Evolutionary conservation across 768 basidiomycete species (phyloP).

Genomic region (Termitomyces sp.): DNA sequence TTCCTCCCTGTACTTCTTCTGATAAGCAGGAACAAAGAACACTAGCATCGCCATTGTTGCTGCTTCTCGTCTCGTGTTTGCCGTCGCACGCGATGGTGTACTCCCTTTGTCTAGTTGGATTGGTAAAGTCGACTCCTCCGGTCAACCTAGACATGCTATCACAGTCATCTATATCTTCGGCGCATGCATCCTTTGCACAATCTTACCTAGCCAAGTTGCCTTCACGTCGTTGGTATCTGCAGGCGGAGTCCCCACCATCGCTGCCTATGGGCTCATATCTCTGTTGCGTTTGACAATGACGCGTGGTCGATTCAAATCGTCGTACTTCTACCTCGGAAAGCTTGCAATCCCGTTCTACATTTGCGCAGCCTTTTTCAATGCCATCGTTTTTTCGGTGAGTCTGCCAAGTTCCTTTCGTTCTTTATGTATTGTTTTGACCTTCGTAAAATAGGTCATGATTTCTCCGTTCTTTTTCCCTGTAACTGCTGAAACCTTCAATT

Average conservation of each 20-base stretch:
- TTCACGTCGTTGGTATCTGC: constrained; percentile 90
- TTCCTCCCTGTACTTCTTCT: background rate
- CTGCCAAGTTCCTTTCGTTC: background rate
- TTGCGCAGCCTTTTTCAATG: constrained; percentile 66
- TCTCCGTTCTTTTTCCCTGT: constrained; percentile 90
- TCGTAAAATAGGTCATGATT: constrained; percentile 54
- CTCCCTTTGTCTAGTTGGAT: constrained; percentile 84
- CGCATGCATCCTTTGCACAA: constrained; percentile 73
- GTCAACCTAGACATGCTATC: constrained; percentile 81
- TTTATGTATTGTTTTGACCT: constrained; percentile 1
- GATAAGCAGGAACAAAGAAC: constrained; percentile 40
- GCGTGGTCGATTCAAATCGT: constrained; percentile 64
- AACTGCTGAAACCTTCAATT: constrained; percentile 73
- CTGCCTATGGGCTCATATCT: constrained; percentile 81
- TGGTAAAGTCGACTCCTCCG: constrained; percentile 58
- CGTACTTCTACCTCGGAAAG: constrained; percentile 67
- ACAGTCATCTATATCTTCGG: constrained; percentile 83
- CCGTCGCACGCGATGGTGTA: constrained; percentile 92
- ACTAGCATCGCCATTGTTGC: constrained; percentile 87
- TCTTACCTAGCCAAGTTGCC: constrained; percentile 85
- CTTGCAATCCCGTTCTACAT: constrained; percentile 66
- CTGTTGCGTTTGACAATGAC: constrained; percentile 74
- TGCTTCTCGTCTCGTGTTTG: constrained; percentile 83
- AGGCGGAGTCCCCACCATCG: constrained; percentile 80
- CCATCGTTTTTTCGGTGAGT: constrained; percentile 65